Evolutionary conservation across 176 grass and related monocot genomes (phyloP), one percentile per base, ranked within the genome.

Genomic region (Phyllostachys edulis): DNA sequence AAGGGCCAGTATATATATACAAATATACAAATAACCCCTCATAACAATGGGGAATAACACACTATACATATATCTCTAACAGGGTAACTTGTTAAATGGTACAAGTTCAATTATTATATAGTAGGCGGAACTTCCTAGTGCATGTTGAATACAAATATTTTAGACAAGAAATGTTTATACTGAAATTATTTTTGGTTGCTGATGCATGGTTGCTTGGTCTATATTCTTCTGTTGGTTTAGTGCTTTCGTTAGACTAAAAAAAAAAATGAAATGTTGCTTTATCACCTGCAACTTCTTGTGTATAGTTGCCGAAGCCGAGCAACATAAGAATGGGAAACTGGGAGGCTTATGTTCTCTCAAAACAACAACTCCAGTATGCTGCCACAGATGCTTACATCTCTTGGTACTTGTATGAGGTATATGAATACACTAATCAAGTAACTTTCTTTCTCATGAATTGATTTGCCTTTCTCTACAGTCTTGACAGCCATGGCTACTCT

Each of bases 311-410:
- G 14, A 99, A 96, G 77, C 96, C 93, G 8, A 89, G 73, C 27
- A 99, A 91, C 82, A 94, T 94, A 85, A 92, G 89, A 84, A 82
- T 99, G 89, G 93, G 93, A 85, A 99, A 99, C 67, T 99, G 96
- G 93, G 96, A 99, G 88, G 54, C 89, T 77, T 27, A n/a, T 63
- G 38, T 85, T 77, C 89, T 96, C 75, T 87, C 89, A 64, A 96
- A 81, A 74, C 64, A 89, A 51, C 87, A 96, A 87, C 83, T 99
- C 34, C 87, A 89, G 41, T 99, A 99, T 89, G 96, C 91, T 81
- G 96, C 96, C 46, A 99, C 93, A 75, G 96, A 99, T 92, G 96
- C 96, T 16, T 99, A 89, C 89, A 92, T 88, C 47, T 94, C 91
- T 70, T 99, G 96, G 96, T 89, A 89, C 70, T 85, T 99, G 71